Conservation (phyloP, 495 filamentous ascomycete species). For the Lasiosphaeriaceae sp. region DNA sequence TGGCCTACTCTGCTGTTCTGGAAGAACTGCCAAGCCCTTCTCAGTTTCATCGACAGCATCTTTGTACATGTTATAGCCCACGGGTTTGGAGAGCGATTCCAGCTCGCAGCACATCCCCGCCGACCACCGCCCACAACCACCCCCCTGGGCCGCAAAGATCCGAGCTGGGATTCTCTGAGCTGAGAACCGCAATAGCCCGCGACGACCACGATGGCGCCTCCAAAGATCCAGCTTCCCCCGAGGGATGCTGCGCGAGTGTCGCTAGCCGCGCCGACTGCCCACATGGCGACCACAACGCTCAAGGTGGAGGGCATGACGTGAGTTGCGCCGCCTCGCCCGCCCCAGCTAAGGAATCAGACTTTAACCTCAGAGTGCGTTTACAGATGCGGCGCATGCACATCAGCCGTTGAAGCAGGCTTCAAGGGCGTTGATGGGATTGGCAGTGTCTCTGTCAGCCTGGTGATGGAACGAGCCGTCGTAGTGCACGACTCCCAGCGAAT, state of each 20-base stretch:
- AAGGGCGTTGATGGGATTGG: constrained; percentile 72
- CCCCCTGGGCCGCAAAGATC: constrained; percentile 4
- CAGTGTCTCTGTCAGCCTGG: constrained; percentile 82
- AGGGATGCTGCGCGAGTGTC: constrained; percentile 26
- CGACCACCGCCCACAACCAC: background rate
- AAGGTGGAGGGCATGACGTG: constrained; percentile 88
- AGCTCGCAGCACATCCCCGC: constrained; percentile 2
- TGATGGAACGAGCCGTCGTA: constrained; percentile 88
- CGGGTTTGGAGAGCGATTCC: background rate
- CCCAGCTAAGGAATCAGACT: background rate
- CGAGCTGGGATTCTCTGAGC: background rate
- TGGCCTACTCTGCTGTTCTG: constrained; percentile 13
- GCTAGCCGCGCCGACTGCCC: constrained; percentile 35
- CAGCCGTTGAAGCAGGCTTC: constrained; percentile 80
- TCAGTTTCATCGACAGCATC: constrained; percentile 6
- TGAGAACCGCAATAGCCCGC: background rate
- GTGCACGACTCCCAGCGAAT: constrained; percentile 79
- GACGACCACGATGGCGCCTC: constrained; percentile 41
- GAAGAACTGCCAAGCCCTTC: background rate
- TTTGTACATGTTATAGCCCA: constrained; percentile 8
- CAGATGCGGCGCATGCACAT: constrained; percentile 76
- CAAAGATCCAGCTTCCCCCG: constrained; percentile 42
- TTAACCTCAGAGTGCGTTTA: background rate
- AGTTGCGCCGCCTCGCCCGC: constrained; percentile 15
- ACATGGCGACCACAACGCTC: constrained; percentile 88